These are phyloP conservation scores for Meripilus lineatus DNA, from an alignment of 1,284 basidiomycete species.

Conservation along the genomic window DNA sequence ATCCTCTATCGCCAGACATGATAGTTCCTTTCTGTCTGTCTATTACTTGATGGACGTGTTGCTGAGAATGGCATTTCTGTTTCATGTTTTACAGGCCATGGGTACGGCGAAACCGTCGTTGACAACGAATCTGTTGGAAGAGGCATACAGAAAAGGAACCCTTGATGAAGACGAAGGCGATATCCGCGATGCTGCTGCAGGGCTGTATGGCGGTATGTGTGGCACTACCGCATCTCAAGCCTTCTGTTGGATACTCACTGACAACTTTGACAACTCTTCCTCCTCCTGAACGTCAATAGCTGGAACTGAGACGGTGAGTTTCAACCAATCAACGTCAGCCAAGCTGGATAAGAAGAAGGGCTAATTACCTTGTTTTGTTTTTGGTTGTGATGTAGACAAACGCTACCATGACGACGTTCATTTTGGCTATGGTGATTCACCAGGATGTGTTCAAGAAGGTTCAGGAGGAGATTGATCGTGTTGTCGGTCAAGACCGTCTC, in stretches of 20 bases:
- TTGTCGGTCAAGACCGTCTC: conserved; percentile 41
- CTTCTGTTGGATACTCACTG: neutral
- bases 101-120: conserved; percentile 48
- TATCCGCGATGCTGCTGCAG: conserved; percentile 52
- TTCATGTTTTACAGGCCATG: conserved; percentile 19
- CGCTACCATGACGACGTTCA: conserved; percentile 39
- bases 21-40: neutral
- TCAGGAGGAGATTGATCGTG: conserved; percentile 49
- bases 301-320: conserved; percentile 29
- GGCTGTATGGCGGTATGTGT: conserved; percentile 38
- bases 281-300: too few relatives aligned
- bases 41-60: too few relatives aligned
- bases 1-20: neutral
- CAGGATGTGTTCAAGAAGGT: conserved; percentile 46
- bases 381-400: conserved; percentile 33
- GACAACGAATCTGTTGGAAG: conserved; percentile 46
- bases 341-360: too few relatives aligned
- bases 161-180: conserved; percentile 41
- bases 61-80: neutral
- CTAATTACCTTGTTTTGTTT: neutral
- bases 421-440: conserved; percentile 46
- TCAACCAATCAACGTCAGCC: too few relatives aligned
- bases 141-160: conserved; percentile 12
- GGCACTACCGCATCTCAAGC: neutral
- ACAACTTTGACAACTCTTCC: conserved; percentile 1